Evolutionary conservation across 108 stramenopile species (phyloP), one percentile per base, ranked within the genome.

Genomic region (Epipyxis sp.): DNA sequence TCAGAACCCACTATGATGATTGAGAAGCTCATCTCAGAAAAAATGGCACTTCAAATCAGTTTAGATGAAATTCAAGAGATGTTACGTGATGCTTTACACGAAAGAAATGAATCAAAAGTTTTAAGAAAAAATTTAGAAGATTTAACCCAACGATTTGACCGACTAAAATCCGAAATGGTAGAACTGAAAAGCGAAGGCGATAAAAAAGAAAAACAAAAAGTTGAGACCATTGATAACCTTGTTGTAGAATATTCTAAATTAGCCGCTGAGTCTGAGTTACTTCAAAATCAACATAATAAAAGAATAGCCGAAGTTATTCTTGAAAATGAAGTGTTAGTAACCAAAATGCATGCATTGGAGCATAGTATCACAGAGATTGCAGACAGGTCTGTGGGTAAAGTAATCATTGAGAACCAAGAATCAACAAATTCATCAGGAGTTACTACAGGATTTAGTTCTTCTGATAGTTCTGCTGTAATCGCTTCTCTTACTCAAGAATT

Each of bases 311-410:
- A 74, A 57, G 44, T 74, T 13, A 57, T 20, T 6, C 16, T 30
- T 10, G 71, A 74, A 39, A 74, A 74, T 37, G 71, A 74, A 39
- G 34, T 74, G 10, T 57, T 74, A 42, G 71, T 74, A 16, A 74
- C 71, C 20, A 6, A 39, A 42, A 35, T 74, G 71, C 13, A 74
- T 6, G 71, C 71, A 42, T 74, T 74, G 71, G 71, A 74, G 50
- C 71, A 74, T 32, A 74, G 71, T 42, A 74, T 74, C 50, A 35
- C 71, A 27, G 71, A 74, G 71, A 37, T 74, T 27, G 71, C 71
- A 30, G 71, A 74, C 34, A 37, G 71, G 40, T 37, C 50, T 37
- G 27, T 10, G 32, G 27, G 27, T 74, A 42, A 13, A 74, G 6
- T 42, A 29, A 27, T 57, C 71, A 16, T 27, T 42, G 25, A 42